A percentile compares a stretch with the other conserved stretches of the same genome.
Evolutionary conservation across 768 basidiomycete species (phyloP).

Genomic region (Cytidiella melzeri): DNA sequence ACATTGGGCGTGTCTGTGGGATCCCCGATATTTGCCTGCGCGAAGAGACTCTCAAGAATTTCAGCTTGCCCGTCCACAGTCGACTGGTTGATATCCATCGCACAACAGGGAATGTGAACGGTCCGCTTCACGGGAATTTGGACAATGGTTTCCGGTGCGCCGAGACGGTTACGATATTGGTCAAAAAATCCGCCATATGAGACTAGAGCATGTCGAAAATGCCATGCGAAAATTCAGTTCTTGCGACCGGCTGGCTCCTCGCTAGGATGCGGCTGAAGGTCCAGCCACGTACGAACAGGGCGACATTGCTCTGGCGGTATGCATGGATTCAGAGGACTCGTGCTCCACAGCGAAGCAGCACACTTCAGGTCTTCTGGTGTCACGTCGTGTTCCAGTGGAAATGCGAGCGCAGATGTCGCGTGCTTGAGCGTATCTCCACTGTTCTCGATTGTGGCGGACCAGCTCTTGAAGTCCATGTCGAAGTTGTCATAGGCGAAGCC

Average conservation of each 20-base stretch:
- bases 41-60: slow-evolving; percentile 7
- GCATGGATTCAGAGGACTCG: slow-evolving; percentile 21
- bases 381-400: no score
- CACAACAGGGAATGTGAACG: slow-evolving; percentile 12
- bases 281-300: slow-evolving; percentile 29
- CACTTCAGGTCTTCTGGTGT: no score
- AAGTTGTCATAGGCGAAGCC: slow-evolving; percentile 38
- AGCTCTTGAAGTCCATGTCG: slow-evolving; percentile 31
- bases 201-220: slow-evolving; percentile 23
- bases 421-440: no score
- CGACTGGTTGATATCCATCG: slow-evolving; percentile 19
- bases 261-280: slow-evolving; percentile 20
- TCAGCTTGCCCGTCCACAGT: slow-evolving; percentile 17
- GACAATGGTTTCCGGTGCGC: slow-evolving; percentile 14
- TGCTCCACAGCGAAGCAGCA: slow-evolving; percentile 27
- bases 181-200: slow-evolving; percentile 18
- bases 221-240: slow-evolving; percentile 15
- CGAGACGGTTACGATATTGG: slow-evolving; percentile 1
- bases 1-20: no score
- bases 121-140: slow-evolving; percentile 15
- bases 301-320: slow-evolving; percentile 24
- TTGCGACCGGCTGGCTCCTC: no score
- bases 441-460: no score
- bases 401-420: no score
- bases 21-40: no score